Evolutionary conservation across 352 stramenopile genomes (phyloP), one percentile per base, ranked within the genome.

Genomic region (Globisporangium emineosum): DNA sequence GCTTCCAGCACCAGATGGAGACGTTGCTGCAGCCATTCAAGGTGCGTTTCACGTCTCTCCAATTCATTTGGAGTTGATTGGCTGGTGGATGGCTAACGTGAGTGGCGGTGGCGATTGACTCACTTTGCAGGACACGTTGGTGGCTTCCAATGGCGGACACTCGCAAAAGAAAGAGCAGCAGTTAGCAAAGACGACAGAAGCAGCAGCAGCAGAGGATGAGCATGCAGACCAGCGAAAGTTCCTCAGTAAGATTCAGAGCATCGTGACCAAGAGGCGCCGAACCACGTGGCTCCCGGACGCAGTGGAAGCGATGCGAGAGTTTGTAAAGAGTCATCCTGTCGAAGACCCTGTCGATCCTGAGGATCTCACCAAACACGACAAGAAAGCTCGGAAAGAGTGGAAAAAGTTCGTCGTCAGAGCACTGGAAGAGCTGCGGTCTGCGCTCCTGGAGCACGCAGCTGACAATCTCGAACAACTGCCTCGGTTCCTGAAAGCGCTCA

Each of bases 1-100:
- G 57, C 33, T 63, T 79, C 58, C 57, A 72, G 57, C 1, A 12
- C 2, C n/a, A 54, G 27, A 29, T 73, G 30, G 35, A 19, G 51
- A 10, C 23, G 40, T 68, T 59, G 61, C 40, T 49, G 62, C 51
- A 45, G 52, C 37, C 51, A 10, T 73, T 67, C 10, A 29, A 25
- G 42, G 53, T 61, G 32, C n/a, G 32, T 45, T 62, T 1, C 30
- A 57, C 52, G 13, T 25, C 0, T 1, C 25, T 25, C 21, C 13
- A 12, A 32, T 21, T 19, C 25, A 21, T 19, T 33, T 19, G n/a
- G n/a, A n/a, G n/a, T n/a, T n/a, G n/a, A n/a, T n/a, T n/a, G n/a
- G n/a, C n/a, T n/a, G n/a, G n/a, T 23, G 35, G 17, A n/a, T 57
- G 19, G 17, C 37, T 45, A 15, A 45, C 37, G n/a, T 45, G 37